Evolutionary conservation across 176 grass and related monocot species (phyloP).

Genomic region (Chrysopogon serrulatus): DNA sequence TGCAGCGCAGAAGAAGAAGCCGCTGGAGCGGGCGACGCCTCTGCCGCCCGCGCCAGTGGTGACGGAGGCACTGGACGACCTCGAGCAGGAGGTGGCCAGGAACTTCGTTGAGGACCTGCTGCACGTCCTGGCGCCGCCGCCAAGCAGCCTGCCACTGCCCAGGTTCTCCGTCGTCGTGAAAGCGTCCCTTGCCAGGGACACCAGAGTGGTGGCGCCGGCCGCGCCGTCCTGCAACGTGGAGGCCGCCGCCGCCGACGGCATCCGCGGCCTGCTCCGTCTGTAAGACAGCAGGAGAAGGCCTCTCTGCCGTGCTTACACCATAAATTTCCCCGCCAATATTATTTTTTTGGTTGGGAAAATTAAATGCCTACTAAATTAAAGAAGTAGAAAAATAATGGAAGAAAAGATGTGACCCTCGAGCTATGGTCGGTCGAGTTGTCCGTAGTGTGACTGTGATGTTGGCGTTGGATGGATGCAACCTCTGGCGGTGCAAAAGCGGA

Average conservation of each 20-base stretch:
- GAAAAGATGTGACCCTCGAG: constrained; percentile 44
- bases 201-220: not conserved
- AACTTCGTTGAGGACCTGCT: constrained; percentile 46
- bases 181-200: not conserved
- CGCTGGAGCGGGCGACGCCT: constrained; percentile 51
- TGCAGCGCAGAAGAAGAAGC: constrained; percentile 26
- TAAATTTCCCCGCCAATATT: constrained; percentile 41
- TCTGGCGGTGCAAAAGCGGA: constrained; percentile 13
- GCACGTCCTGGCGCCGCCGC: constrained; percentile 53
- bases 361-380: constrained; percentile 11
- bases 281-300: not conserved
- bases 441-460: constrained; percentile 41
- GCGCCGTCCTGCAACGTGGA: constrained; percentile 35
- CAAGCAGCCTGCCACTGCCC: constrained; percentile 66
- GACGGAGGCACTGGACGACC: constrained; percentile 45
- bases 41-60: constrained; percentile 30
- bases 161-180: constrained; percentile 49
- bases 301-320: not conserved
- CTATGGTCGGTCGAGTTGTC: constrained; percentile 55
- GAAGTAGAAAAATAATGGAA: constrained; percentile 19
- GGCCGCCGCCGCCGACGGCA: constrained; percentile 19
- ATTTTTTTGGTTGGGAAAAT: constrained; percentile 45
- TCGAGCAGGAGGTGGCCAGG: constrained; percentile 46
- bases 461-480: constrained; percentile 24
- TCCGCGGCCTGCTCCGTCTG: constrained; percentile 43